Conservation (phyloP, 495 filamentous ascomycete species). For the Beverwykella pulmonaria region DNA sequence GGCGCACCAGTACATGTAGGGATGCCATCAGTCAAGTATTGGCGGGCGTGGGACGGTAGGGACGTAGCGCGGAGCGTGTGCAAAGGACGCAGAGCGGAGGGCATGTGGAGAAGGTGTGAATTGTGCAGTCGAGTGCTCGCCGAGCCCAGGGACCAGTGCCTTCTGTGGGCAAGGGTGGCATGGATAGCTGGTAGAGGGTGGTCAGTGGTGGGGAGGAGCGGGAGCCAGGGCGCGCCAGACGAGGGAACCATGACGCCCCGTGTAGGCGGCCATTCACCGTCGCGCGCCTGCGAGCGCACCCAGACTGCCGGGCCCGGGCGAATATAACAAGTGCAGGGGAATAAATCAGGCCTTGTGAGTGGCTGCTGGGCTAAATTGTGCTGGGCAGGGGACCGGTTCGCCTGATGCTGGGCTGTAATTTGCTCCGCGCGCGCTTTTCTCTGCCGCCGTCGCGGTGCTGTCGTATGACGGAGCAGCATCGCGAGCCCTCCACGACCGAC, state of each 20-base stretch:
- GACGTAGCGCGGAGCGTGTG: conserved; percentile 22
- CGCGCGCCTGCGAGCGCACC: neutral
- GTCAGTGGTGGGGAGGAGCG: conserved; percentile 18
- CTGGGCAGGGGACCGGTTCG: neutral
- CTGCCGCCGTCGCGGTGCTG: neutral
- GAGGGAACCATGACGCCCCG: neutral
- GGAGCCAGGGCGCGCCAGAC: conserved; percentile 12
- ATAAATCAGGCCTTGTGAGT: conserved; percentile 16
- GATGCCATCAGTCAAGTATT: conserved; percentile 27
- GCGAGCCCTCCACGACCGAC: neutral
- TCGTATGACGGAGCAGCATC: neutral
- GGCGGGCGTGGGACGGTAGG: neutral
- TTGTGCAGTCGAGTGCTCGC: conserved; percentile 20
- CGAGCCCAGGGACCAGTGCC: conserved; percentile 21
- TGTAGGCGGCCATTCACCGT: conserved; percentile 3
- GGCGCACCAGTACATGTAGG: conserved; percentile 24
- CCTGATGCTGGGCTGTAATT: neutral
- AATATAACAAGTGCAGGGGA: conserved; percentile 25
- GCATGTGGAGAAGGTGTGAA: conserved; percentile 33
- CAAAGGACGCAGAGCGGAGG: conserved; percentile 13
- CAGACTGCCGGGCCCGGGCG: conserved; percentile 10
- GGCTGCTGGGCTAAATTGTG: conserved; percentile 8
- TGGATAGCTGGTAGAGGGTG: conserved; percentile 12
- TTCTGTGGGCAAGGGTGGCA: conserved; percentile 9
- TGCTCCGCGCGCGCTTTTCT: neutral